Percentiles rank a stretch among this genome's conserved stretches.
Conservation (phyloP, 2,329 filamentous ascomycete genomes). For the Penicillium freii region DNA sequence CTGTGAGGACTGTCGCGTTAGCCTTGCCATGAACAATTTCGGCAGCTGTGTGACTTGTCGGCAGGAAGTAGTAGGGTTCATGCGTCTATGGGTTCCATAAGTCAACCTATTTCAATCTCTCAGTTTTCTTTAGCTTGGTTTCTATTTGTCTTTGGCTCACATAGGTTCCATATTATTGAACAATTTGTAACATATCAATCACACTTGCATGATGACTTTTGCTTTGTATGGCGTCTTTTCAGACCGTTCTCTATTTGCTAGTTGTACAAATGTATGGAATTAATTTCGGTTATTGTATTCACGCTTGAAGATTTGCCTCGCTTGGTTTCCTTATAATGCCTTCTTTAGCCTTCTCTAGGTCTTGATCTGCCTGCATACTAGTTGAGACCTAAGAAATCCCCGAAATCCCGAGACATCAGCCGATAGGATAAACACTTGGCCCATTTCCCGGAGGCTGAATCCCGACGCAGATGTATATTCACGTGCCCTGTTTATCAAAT, state of each 20-base stretch:
- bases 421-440: no score
- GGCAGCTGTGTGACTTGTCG: slow-evolving; percentile 94
- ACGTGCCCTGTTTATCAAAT: no score
- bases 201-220: slow-evolving; percentile 7
- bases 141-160: neutral
- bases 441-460: no score
- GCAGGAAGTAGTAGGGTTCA: slow-evolving; percentile 83
- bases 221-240: neutral
- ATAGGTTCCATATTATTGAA: slow-evolving; percentile 3
- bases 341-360: no score
- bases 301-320: no score
- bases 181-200: slow-evolving; percentile 21
- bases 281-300: no score
- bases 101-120: neutral
- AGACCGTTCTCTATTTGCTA: neutral
- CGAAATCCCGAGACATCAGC: no score
- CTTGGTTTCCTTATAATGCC: no score
- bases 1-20: slow-evolving; percentile 92
- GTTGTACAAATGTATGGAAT: neutral
- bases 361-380: no score
- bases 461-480: no score
- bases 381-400: no score
- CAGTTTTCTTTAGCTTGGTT: neutral
- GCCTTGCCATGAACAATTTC: slow-evolving; percentile 94
- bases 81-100: slow-evolving; percentile 80